Evolutionary conservation across 225 moss, liverwort and hornwort species (phyloP).

Genomic region (Marchantia polymorpha): DNA sequence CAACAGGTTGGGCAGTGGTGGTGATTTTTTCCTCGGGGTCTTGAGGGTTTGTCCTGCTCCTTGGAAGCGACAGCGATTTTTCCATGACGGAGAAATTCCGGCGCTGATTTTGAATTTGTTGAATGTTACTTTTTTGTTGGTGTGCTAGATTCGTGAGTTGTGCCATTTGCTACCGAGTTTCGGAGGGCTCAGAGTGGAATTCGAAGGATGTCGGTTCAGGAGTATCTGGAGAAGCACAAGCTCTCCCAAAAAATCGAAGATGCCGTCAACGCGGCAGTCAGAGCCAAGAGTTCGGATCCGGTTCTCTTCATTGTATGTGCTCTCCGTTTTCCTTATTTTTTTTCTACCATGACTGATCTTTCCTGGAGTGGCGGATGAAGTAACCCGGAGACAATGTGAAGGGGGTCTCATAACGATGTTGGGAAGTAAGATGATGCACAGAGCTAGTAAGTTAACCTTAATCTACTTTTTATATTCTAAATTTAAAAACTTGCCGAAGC

Average conservation of each 20-base stretch:
- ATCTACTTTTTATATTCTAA: neutral
- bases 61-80: neutral
- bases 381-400: neutral
- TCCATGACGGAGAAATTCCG: neutral
- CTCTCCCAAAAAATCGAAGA: constrained; percentile 94
- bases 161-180: no score
- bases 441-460: neutral
- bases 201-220: constrained; percentile 78
- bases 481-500: neutral
- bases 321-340: constrained; percentile 1
- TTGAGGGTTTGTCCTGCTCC: neutral
- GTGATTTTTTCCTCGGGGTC: neutral
- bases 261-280: constrained; percentile 92
- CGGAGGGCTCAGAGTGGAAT: neutral
- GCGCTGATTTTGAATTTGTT: neutral
- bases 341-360: neutral
- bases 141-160: neutral
- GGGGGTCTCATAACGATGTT: neutral
- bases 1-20: neutral
- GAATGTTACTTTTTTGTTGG: neutral
- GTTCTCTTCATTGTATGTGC: constrained; percentile 86
- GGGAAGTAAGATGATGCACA: neutral
- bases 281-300: constrained; percentile 90
- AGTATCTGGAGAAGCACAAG: constrained; percentile 99
- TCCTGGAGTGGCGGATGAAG: neutral